Conservation (phyloP, 768 basidiomycete genomes). For the Amanita pallidorosea region DNA sequence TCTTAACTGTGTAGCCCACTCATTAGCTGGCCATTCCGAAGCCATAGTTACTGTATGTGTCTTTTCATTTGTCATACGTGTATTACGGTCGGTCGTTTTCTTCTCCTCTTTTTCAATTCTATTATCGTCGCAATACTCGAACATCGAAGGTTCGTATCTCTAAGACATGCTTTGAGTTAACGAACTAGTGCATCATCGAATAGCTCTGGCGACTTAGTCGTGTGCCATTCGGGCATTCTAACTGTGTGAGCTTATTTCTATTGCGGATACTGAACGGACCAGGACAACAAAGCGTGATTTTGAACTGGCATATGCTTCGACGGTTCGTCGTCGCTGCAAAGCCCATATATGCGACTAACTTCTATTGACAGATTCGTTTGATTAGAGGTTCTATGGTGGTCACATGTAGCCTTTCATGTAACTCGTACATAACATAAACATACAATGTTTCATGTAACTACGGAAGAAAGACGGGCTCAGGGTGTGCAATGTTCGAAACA, state of each 20-base stretch:
- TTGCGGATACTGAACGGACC: neutral
- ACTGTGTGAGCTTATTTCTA: neutral
- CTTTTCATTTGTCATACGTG: slow-evolving; percentile 2
- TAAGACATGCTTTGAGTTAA: neutral
- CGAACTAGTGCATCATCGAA: neutral
- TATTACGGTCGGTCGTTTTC: slow-evolving; percentile 7
- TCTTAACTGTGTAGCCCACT: neutral
- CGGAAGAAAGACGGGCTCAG: no score
- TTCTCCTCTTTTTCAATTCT: neutral
- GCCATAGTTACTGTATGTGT: slow-evolving; percentile 7
- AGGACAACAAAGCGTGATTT: neutral
- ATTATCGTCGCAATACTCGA: neutral
- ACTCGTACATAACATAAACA: neutral
- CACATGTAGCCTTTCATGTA: neutral
- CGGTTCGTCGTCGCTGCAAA: slow-evolving; percentile 1
- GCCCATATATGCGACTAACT: neutral
- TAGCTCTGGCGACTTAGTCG: neutral
- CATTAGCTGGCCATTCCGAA: slow-evolving; percentile 2
- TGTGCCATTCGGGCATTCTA: neutral
- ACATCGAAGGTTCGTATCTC: slow-evolving; percentile 4
- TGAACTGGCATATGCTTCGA: neutral
- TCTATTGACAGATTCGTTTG: neutral
- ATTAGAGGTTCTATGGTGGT: neutral
- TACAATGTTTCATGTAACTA: no score
- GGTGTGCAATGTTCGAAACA: no score